phyloP scores from a whole-genome alignment of 805 yeast species.

The Saturnispora saitoi region DNA sequence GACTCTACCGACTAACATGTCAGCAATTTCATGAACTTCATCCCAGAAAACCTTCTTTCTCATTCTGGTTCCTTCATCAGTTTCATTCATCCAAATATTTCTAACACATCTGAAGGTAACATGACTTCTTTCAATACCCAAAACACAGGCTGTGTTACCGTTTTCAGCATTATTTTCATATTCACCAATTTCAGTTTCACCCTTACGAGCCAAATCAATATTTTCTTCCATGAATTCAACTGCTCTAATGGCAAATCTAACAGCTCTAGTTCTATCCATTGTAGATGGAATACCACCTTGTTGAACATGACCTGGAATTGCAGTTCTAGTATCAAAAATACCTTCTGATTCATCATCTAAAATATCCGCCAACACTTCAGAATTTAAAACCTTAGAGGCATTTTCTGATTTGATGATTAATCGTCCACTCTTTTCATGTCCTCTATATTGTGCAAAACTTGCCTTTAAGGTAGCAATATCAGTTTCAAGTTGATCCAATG shows the following conservation, averaged over 20 bases:
- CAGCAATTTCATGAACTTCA: conserved; percentile 65
- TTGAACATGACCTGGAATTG: conserved; percentile 81
- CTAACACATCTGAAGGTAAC: conserved; percentile 67
- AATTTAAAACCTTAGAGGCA: conserved; percentile 58
- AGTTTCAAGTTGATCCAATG: conserved; percentile 49
- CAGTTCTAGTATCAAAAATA: conserved; percentile 68
- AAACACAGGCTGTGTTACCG: conserved; percentile 60
- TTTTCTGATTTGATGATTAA: conserved; percentile 58
- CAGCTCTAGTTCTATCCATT: conserved; percentile 68
- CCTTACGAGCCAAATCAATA: conserved; percentile 13
- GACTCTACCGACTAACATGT: conserved; percentile 72
- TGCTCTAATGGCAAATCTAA: conserved; percentile 62
- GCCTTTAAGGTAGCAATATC: conserved; percentile 57
- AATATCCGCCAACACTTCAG: conserved; percentile 64
- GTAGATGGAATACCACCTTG: conserved; percentile 76
- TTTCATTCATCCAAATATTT: conserved; percentile 77
- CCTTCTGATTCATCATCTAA: conserved; percentile 55
- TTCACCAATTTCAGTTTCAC: conserved; percentile 26
- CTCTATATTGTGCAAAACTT: conserved; percentile 52
- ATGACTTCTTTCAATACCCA: conserved; percentile 76
- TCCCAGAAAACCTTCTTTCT: conserved; percentile 87
- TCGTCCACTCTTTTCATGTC: conserved; percentile 61
- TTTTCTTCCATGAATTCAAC: conserved; percentile 56
- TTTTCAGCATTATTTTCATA: conserved; percentile 22
- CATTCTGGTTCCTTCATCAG: conserved; percentile 72